These are phyloP conservation scores for Phlyctochytrium arcticum DNA, from an alignment of 192 early-diverging fungal species.

Conservation along the genomic window DNA sequence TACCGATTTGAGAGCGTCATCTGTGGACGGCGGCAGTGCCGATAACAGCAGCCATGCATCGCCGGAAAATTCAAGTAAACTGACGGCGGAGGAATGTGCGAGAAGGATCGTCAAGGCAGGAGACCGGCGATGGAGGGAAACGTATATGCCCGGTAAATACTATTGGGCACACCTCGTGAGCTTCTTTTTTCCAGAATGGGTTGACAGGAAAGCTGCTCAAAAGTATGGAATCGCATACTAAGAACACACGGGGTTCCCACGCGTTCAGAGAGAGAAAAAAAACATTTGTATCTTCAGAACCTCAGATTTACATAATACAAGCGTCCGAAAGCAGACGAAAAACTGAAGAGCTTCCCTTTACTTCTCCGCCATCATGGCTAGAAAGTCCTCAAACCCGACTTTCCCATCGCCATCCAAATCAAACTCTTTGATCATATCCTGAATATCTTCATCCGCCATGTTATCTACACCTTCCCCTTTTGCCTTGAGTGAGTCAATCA, in stretches of 20 bases:
- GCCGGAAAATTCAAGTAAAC: not conserved
- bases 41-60: too few relatives aligned
- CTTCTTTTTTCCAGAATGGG: constrained; percentile 50
- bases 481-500: constrained; percentile 9
- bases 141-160: constrained; percentile 65
- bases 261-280: too few relatives aligned
- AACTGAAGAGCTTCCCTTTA: too few relatives aligned
- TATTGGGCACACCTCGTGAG: constrained; percentile 44
- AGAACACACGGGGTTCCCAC: too few relatives aligned
- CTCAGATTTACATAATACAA: too few relatives aligned
- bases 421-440: constrained; percentile 38
- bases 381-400: constrained; percentile 40
- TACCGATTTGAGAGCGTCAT: constrained; percentile 65
- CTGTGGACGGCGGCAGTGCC: constrained; percentile 61
- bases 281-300: too few relatives aligned
- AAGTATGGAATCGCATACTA: constrained; percentile 68
- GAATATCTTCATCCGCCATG: constrained; percentile 23
- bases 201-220: constrained; percentile 63
- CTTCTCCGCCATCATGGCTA: constrained; percentile 6
- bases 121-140: constrained; percentile 46
- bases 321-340: too few relatives aligned
- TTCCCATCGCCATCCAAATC: constrained; percentile 41
- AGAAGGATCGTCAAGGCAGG: constrained; percentile 58
- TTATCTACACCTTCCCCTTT: constrained; percentile 19
- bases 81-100: constrained; percentile 59